phyloP scores from a whole-genome alignment of 345 rosid species.

The Salix purpurea region DNA sequence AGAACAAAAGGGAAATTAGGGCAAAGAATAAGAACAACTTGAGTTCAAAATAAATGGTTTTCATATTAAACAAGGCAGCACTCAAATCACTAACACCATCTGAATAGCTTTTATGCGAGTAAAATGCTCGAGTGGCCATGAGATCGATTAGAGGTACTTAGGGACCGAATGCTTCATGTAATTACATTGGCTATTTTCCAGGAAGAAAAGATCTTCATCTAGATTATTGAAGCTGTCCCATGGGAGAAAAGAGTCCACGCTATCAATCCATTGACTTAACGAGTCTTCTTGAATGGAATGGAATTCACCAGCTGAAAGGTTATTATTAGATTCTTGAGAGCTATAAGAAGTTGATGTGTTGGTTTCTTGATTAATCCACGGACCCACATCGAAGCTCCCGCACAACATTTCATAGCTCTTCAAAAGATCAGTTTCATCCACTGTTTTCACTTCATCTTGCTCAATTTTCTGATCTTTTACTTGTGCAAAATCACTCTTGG shows the following conservation, averaged over 20 bases:
- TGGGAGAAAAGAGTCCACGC: slow-evolving; percentile 52
- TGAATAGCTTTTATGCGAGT: not conserved
- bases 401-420: slow-evolving; percentile 34
- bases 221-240: slow-evolving; percentile 53
- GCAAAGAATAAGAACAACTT: too few relatives aligned
- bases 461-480: slow-evolving; percentile 8
- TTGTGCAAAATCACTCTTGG: slow-evolving; percentile 1
- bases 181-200: slow-evolving; percentile 18
- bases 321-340: slow-evolving; percentile 31
- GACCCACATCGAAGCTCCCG: slow-evolving; percentile 37
- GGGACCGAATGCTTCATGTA: not conserved
- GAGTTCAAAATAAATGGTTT: too few relatives aligned
- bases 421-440: slow-evolving; percentile 19
- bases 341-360: slow-evolving; percentile 36
- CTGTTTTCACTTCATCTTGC: not conserved
- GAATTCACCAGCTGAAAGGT: slow-evolving; percentile 26
- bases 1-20: not conserved
- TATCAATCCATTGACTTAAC: slow-evolving; percentile 48
- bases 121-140: not conserved
- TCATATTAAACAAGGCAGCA: not conserved
- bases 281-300: slow-evolving; percentile 31
- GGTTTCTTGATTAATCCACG: slow-evolving; percentile 29
- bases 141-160: not conserved
- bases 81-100: not conserved
- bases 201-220: slow-evolving; percentile 40